Evolutionary conservation across 805 yeast species (phyloP).

Genomic region (Ogataea corticis): DNA sequence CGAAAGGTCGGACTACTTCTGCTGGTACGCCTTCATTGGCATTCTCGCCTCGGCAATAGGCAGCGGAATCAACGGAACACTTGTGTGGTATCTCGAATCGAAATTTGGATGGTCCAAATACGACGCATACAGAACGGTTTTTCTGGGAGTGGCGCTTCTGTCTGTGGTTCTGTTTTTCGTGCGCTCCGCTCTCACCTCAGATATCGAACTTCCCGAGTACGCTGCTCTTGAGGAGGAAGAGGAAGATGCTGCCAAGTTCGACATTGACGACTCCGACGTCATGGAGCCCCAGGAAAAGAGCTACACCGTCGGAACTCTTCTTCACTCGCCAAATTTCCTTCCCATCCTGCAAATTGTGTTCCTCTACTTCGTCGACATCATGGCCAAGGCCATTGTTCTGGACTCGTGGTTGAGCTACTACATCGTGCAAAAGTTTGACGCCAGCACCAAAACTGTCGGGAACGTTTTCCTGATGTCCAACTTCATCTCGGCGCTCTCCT

Average conservation of each 20-base stretch:
- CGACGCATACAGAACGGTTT: constrained; percentile 35
- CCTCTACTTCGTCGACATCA: constrained; percentile 43
- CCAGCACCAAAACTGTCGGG: constrained; percentile 40
- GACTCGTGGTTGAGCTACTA: constrained; percentile 49
- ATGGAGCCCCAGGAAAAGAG: constrained; percentile 2
- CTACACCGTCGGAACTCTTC: constrained; percentile 3
- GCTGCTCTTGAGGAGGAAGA: neutral
- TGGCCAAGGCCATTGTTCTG: constrained; percentile 45
- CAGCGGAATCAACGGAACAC: constrained; percentile 40
- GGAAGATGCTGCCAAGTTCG: constrained; percentile 16
- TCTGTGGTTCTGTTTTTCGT: constrained; percentile 24
- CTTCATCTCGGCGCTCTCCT: constrained; percentile 39
- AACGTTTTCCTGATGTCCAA: constrained; percentile 41
- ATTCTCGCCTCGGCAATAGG: constrained; percentile 49
- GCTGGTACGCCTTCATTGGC: constrained; percentile 57
- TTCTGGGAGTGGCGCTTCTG: constrained; percentile 30
- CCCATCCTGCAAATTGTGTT: constrained; percentile 35
- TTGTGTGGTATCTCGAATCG: constrained; percentile 26
- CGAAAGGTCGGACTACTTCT: constrained; percentile 52
- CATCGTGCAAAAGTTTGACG: constrained; percentile 38
- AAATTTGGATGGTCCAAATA: constrained; percentile 23
- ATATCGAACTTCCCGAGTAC: constrained; percentile 12
- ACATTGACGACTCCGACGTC: constrained; percentile 31
- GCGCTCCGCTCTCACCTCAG: constrained; percentile 15
- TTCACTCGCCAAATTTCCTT: constrained; percentile 13